Conservation (phyloP, 306 rosid species). For the Cucurbita maxima region DNA sequence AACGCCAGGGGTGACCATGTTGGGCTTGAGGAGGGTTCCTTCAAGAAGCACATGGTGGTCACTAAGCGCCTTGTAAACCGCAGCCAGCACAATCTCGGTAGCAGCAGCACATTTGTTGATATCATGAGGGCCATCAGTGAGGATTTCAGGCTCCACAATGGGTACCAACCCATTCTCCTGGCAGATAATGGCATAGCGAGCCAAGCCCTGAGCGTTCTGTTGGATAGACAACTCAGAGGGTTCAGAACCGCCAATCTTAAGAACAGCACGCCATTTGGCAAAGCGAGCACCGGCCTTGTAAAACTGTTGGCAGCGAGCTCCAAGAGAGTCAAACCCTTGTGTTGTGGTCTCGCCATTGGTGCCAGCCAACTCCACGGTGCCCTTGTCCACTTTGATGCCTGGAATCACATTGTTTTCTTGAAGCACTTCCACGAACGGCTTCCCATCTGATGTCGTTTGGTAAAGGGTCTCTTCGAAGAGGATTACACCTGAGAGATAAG, state of each 20-base stretch:
- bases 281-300: slow-evolving; percentile 86
- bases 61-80: slow-evolving; percentile 74
- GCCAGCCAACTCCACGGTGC: slow-evolving; percentile 75
- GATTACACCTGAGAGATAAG: slow-evolving; percentile 72
- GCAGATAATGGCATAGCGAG: slow-evolving; percentile 81
- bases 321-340: slow-evolving; percentile 75
- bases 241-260: slow-evolving; percentile 58
- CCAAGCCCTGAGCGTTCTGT: slow-evolving; percentile 88
- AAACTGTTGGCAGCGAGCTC: slow-evolving; percentile 58
- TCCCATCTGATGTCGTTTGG: slow-evolving; percentile 55
- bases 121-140: slow-evolving; percentile 72
- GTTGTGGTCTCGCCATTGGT: slow-evolving; percentile 84
- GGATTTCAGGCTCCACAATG: slow-evolving; percentile 83
- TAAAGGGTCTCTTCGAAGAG: slow-evolving; percentile 87
- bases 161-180: slow-evolving; percentile 92
- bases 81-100: slow-evolving; percentile 63
- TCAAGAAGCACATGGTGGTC: slow-evolving; percentile 89
- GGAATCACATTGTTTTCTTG: slow-evolving; percentile 62
- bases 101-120: slow-evolving; percentile 65
- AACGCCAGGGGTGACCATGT: slow-evolving; percentile 90
- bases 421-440: slow-evolving; percentile 68
- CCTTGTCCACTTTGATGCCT: slow-evolving; percentile 96
- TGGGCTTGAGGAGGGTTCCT: slow-evolving; percentile 86
- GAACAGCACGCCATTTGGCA: slow-evolving; percentile 86
- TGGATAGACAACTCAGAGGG: slow-evolving; percentile 71